Evolutionary conservation across 768 basidiomycete genomes (phyloP), one percentile per base, ranked within the genome.

Genomic region (Amanita polypyramis): DNA sequence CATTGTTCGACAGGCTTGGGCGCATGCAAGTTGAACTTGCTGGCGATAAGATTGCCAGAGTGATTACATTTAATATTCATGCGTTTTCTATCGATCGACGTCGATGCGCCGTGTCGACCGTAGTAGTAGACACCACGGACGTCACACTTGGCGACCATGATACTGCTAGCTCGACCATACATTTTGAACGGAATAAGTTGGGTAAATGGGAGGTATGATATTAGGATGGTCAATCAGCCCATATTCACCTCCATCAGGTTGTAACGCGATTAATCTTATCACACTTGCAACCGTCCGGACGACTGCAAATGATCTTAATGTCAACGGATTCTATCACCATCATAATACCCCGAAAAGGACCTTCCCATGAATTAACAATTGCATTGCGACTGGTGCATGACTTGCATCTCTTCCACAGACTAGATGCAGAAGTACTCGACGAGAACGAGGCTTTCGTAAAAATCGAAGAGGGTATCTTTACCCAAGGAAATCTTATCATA

Each of bases 321-420:
- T 74, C 79, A 0, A 40, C 56, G 1, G 75, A 66, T 0, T 73
- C 80, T 0, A 58, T 92, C 38, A 65, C 65, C 2, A 63, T 93
- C 30, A 69, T 92, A 43, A 62, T 82, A 20, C 47, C 17, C 70
- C 76, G 7, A 60, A 70, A 8, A 51, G 55, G 52, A 12, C 19
- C 51, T 4, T 56, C 58, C 1, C 56, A 59, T n/a, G 70, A 73
- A 25, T 56, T 75, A 7, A 76, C 75, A 0, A 61, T 79, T 2
- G 89, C 85, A 2, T 59, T 73, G 9, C 72, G 90, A 10, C 64
- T 93, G 19, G 79, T 82, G 2, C 78, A 89, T 57, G 75, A 79
- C 51, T 65, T 92, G 14, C 64, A 76, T 27, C 56, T 77, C 0
- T 89, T 83, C 62, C 83, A 88, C 57, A 72, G 76, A 50, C 60